Evolutionary conservation across 345 rosid species (phyloP), one percentile per base, ranked within the genome.

Genomic region (Dovyalis caffra): DNA sequence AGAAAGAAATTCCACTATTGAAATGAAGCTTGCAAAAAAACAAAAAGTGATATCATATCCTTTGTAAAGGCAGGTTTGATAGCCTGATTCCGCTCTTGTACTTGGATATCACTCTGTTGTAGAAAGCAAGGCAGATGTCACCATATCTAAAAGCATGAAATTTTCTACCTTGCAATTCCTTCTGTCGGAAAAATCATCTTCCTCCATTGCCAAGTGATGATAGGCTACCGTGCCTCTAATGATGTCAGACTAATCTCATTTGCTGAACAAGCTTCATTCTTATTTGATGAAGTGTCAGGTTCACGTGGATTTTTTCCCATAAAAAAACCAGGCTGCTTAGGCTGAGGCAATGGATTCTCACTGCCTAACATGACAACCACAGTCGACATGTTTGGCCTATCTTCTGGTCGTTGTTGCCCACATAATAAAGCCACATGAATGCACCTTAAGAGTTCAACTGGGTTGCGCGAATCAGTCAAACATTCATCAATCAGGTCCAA

Each of bases 261-360:
- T 9, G 4, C 1, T 10, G 66, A n/a, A 14, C 2, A 1, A 2
- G 74, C 5, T 33, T 70, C 47, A 0, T 0, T 45, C 28, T 51
- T 56, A 1, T 4, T 4, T 32, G 64, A 5, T 29, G 64, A 34
- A 23, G 7, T 1, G 18, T 11, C 23, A 15, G 2, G 2, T 37
- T 58, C 74, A 34, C 33, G 11, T 3, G 23, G 3, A 58, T 10
- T 25, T 7, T 25, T 56, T 4, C 26, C 74, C 33, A 1, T 71
- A 20, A 57, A 71, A 35, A 71, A 71, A 4, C 65, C 74, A 14
- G 65, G 66, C 9, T 71, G 65, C 31, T 71, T 57, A 2, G 74
- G 74, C 23, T 6, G n/a, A 34, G 74, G 65, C 65, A 57, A 71
- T 7, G 31, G 3, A 34, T 21, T 25, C 21, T 71, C 37, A 35